Evolutionary conservation across 73 alveolate species (phyloP).

Genomic region (Breviolum minutum): DNA sequence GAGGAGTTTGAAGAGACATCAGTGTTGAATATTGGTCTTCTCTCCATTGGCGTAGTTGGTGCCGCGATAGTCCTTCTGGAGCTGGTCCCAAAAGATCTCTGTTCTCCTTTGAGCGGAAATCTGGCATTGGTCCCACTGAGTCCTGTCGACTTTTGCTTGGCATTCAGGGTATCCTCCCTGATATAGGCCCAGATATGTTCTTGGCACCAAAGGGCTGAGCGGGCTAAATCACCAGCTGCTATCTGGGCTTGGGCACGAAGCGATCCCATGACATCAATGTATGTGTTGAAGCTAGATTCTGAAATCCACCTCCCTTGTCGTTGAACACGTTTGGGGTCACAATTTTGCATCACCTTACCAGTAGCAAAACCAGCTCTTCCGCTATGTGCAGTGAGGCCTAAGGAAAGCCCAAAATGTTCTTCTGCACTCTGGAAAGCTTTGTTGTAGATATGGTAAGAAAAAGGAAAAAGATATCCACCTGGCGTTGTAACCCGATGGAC

Average conservation of each 20-base stretch:
- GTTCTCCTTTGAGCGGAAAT: background rate
- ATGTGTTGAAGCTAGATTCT: constrained; percentile 3
- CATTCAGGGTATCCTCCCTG: background rate
- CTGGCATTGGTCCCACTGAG: background rate
- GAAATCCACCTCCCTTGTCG: constrained; percentile 5
- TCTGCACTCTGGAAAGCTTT: background rate
- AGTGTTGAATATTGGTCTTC: background rate
- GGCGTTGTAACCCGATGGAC: background rate
- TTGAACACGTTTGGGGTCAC: background rate
- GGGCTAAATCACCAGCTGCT: background rate
- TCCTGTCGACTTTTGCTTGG: background rate
- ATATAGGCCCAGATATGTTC: background rate
- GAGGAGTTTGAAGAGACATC: too few relatives aligned
- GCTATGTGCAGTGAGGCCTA: background rate
- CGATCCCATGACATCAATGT: background rate
- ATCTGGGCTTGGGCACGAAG: background rate
- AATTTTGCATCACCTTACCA: background rate
- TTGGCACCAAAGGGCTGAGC: background rate
- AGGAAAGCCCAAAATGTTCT: background rate
- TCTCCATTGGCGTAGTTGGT: background rate
- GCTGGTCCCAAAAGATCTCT: background rate
- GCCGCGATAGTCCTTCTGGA: background rate
- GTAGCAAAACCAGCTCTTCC: constrained; percentile 62
- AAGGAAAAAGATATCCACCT: background rate
- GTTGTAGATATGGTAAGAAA: background rate